Conservation (phyloP, 352 stramenopile genomes). For the Globisporangium yorkense region DNA sequence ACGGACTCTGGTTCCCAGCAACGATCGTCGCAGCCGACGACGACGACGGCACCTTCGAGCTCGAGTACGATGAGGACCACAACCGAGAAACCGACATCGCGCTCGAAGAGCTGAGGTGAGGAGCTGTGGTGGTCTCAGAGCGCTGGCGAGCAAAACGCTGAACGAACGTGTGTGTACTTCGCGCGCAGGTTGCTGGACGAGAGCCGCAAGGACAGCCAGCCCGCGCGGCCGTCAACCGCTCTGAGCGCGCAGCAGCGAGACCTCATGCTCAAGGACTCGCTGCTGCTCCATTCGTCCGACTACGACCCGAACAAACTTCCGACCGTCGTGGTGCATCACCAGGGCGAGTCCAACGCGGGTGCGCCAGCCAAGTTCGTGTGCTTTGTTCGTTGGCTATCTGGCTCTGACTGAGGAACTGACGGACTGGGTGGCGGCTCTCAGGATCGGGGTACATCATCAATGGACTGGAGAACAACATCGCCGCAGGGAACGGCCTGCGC, state of each 20-base stretch:
- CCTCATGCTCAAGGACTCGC: conserved; percentile 42
- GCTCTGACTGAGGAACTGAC: background rate
- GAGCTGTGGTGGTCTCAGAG: background rate
- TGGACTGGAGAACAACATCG: conserved; percentile 78
- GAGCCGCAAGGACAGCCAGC: conserved; percentile 10
- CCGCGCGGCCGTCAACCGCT: conserved; percentile 1
- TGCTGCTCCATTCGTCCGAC: conserved; percentile 53
- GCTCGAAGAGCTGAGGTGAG: conserved; percentile 37
- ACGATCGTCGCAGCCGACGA: conserved; percentile 45
- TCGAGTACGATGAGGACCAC: conserved; percentile 79
- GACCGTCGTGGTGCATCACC: conserved; percentile 70
- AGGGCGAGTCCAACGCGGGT: conserved; percentile 65
- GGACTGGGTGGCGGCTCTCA: conserved; percentile 9
- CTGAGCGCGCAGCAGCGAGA: conserved; percentile 27
- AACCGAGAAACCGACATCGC: conserved; percentile 62
- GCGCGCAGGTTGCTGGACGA: conserved; percentile 17
- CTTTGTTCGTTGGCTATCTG: too few species aligned
- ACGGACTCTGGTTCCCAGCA: conserved; percentile 72
- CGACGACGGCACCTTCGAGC: conserved; percentile 46
- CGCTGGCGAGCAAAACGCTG: background rate
- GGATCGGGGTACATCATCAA: conserved; percentile 80
- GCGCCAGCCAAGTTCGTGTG: background rate
- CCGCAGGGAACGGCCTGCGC: conserved; percentile 66
- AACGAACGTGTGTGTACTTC: background rate
- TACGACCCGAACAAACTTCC: conserved; percentile 67